These are phyloP conservation scores for Pseudogymnoascus sp. DNA, from an alignment of 2,329 filamentous ascomycete genomes.

Conservation along the genomic window DNA sequence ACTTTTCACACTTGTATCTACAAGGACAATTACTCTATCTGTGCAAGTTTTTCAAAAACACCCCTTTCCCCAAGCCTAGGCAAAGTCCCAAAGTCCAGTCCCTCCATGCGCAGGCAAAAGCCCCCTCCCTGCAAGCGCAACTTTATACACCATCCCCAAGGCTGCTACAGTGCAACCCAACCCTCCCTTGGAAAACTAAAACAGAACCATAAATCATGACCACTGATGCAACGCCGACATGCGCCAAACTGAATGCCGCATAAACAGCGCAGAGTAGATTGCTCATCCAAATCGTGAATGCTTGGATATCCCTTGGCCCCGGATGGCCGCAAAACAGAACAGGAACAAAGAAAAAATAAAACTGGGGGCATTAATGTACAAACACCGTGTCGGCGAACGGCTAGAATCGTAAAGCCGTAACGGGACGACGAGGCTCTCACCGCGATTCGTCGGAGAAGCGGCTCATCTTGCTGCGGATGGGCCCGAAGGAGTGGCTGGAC, in stretches of 20 bases:
- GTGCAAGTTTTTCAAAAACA: not conserved
- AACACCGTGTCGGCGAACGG: slow-evolving; percentile 12
- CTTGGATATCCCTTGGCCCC: slow-evolving; percentile 29
- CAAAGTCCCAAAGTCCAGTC: not conserved
- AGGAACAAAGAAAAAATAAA: slow-evolving; percentile 24
- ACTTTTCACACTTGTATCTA: not conserved
- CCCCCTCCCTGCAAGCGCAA: not conserved
- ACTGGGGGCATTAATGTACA: slow-evolving; percentile 23
- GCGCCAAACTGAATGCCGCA: slow-evolving; percentile 19
- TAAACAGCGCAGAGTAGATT: slow-evolving; percentile 32
- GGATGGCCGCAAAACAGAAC: slow-evolving; percentile 31
- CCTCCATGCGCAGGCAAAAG: not conserved
- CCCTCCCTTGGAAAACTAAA: not conserved
- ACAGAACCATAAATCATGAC: slow-evolving; percentile 3
- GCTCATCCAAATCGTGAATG: slow-evolving; percentile 42
- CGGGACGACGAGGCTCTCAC: not conserved
- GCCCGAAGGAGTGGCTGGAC: slow-evolving; percentile 45
- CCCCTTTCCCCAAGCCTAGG: not conserved
- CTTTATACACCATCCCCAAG: not conserved
- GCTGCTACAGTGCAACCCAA: not conserved
- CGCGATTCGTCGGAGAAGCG: not conserved
- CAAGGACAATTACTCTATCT: not conserved
- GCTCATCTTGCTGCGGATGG: slow-evolving; percentile 19
- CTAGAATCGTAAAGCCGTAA: not conserved
- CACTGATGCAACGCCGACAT: slow-evolving; percentile 24